phyloP scores from a whole-genome alignment of 495 filamentous ascomycete genomes.

The Aeminium ludgeri region DNA sequence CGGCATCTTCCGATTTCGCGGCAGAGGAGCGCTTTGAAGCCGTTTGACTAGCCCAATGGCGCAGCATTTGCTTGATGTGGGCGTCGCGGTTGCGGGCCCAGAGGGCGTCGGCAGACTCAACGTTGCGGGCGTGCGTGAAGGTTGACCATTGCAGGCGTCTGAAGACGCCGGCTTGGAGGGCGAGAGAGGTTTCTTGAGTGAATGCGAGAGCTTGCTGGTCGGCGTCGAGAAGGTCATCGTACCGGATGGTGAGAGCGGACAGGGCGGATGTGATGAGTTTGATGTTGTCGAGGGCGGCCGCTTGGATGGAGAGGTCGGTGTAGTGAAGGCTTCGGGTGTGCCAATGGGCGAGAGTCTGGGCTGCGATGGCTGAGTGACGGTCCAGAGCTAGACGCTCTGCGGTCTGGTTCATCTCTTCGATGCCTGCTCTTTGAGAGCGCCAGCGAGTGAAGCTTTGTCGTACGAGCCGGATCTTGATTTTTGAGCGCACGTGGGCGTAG shows the following conservation, averaged over 20 bases:
- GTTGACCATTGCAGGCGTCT: conserved; percentile 23
- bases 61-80: conserved; percentile 23
- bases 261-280: conserved; percentile 7
- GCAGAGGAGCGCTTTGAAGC: background rate
- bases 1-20: conserved; percentile 1
- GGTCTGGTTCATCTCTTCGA: background rate
- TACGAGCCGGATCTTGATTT: conserved; percentile 31
- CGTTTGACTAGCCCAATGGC: conserved; percentile 23
- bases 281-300: background rate
- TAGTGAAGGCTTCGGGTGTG: background rate
- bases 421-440: background rate
- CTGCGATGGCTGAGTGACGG: background rate
- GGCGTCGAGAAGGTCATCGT: conserved; percentile 3
- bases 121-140: conserved; percentile 19
- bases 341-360: conserved; percentile 3
- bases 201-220: conserved; percentile 14
- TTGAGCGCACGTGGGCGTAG: conserved; percentile 41
- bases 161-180: conserved; percentile 10
- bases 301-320: conserved; percentile 2
- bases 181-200: conserved; percentile 14
- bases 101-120: conserved; percentile 22
- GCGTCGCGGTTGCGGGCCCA: conserved; percentile 20
- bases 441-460: background rate
- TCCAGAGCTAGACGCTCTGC: conserved; percentile 2
- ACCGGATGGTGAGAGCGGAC: background rate